These are phyloP conservation scores for Aspergillus kassunensis DNA, from an alignment of 495 filamentous ascomycete species.

Conservation along the genomic window DNA sequence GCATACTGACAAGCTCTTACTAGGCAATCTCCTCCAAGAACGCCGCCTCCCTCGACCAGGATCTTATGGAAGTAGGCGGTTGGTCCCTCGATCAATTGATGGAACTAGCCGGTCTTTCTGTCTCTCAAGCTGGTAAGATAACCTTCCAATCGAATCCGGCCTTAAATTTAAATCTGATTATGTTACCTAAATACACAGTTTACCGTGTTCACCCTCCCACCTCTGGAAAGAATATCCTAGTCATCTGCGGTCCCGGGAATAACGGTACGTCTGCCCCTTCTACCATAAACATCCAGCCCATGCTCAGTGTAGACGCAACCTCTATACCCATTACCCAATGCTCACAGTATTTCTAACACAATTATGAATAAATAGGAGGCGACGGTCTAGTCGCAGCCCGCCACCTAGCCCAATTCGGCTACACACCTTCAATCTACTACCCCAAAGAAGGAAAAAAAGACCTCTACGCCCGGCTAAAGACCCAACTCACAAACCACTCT, in stretches of 20 bases:
- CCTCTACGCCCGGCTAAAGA: slow-evolving; percentile 81
- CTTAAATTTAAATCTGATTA: no score
- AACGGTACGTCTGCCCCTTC: slow-evolving; percentile 57
- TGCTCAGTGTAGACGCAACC: no score
- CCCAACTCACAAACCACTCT: slow-evolving; percentile 75
- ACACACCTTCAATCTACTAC: slow-evolving; percentile 86
- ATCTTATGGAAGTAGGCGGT: slow-evolving; percentile 88
- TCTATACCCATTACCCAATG: no score
- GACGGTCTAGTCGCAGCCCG: slow-evolving; percentile 94
- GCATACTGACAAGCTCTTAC: no score
- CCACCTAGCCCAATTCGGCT: slow-evolving; percentile 92
- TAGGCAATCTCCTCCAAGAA: slow-evolving; percentile 85
- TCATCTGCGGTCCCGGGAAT: slow-evolving; percentile 92
- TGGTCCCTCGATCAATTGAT: slow-evolving; percentile 97
- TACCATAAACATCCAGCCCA: neutral
- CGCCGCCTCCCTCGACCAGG: slow-evolving; percentile 82
- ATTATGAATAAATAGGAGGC: slow-evolving; percentile 59
- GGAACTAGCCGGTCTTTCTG: slow-evolving; percentile 91
- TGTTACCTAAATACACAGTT: no score
- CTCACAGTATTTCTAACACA: neutral
- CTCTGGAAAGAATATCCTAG: slow-evolving; percentile 69
- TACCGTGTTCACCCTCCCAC: slow-evolving; percentile 76
- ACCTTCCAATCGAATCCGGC: no score
- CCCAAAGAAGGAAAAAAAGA: slow-evolving; percentile 88
- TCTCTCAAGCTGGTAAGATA: slow-evolving; percentile 88